Evolutionary conservation across 345 rosid genomes (phyloP).

Genomic region (Isatis tinctoria): DNA sequence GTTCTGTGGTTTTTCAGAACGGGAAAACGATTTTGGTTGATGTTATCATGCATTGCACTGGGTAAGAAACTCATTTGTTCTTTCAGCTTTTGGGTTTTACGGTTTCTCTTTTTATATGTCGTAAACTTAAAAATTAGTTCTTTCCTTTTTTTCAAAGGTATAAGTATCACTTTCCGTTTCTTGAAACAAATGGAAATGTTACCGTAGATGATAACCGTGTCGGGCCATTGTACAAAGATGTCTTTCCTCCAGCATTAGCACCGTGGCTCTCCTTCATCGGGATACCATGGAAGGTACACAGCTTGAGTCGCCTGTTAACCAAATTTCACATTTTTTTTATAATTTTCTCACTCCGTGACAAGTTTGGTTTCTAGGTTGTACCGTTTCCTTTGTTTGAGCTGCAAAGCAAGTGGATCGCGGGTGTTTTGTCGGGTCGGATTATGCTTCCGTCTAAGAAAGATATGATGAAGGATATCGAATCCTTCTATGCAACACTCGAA

Average conservation of each 20-base stretch:
- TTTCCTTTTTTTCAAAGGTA: conserved; percentile 43
- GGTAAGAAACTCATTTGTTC: conserved; percentile 34
- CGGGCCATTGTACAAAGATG: conserved; percentile 72
- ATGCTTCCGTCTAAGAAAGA: conserved; percentile 55
- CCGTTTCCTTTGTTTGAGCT: conserved; percentile 67
- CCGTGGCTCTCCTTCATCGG: conserved; percentile 86
- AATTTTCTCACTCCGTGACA: too few species aligned
- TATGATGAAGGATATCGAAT: conserved; percentile 58
- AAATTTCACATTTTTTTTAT: too few species aligned
- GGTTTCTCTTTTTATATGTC: too few species aligned
- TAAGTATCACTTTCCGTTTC: conserved; percentile 86
- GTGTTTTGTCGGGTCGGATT: conserved; percentile 66
- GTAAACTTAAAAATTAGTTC: not conserved
- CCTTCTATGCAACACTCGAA: conserved; percentile 52
- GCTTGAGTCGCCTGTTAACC: too few species aligned
- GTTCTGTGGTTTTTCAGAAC: conserved; percentile 54
- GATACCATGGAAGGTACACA: conserved; percentile 63
- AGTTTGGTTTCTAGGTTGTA: conserved; percentile 34
- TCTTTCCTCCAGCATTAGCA: conserved; percentile 66
- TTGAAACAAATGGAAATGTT: conserved; percentile 66
- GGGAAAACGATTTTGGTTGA: conserved; percentile 47
- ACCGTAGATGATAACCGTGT: conserved; percentile 73
- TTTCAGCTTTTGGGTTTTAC: not conserved
- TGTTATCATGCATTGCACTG: conserved; percentile 79
- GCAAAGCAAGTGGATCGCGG: conserved; percentile 92